Conservation (phyloP, 768 basidiomycete genomes). For the Mrakia blollopis region DNA sequence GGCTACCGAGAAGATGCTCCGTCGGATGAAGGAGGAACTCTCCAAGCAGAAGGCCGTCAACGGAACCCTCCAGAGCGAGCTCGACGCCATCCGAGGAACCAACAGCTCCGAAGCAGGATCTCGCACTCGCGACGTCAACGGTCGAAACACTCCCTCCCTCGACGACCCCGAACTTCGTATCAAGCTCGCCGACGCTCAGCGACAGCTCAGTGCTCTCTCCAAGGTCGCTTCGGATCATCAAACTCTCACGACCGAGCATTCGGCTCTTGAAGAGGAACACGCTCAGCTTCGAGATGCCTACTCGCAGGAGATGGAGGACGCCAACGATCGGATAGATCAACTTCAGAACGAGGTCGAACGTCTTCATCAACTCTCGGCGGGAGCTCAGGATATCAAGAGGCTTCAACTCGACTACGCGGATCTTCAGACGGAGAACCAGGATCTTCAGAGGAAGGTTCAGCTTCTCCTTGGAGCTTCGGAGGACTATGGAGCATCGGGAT, state of each 20-base stretch:
- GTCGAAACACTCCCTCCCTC: slow-evolving; percentile 69
- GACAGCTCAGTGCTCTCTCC: slow-evolving; percentile 65
- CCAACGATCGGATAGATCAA: slow-evolving; percentile 68
- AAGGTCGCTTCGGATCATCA: slow-evolving; percentile 73
- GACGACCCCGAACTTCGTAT: slow-evolving; percentile 64
- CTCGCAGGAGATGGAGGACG: slow-evolving; percentile 69
- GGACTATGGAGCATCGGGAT: not conserved
- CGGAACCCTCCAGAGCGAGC: slow-evolving; percentile 71
- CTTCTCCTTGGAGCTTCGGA: slow-evolving; percentile 60
- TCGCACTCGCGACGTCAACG: slow-evolving; percentile 56
- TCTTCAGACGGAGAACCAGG: slow-evolving; percentile 78
- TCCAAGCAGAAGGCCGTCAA: slow-evolving; percentile 83
- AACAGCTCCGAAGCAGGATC: slow-evolving; percentile 54
- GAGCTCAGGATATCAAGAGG: slow-evolving; percentile 55
- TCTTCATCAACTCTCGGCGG: slow-evolving; percentile 50
- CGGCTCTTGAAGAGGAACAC: slow-evolving; percentile 65
- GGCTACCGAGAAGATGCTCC: slow-evolving; percentile 96
- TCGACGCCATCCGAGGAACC: slow-evolving; percentile 64
- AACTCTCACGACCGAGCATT: slow-evolving; percentile 65
- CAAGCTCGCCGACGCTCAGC: slow-evolving; percentile 71
- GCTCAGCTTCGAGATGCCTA: slow-evolving; percentile 67
- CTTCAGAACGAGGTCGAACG: slow-evolving; percentile 74
- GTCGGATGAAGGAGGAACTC: slow-evolving; percentile 86
- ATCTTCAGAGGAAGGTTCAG: slow-evolving; percentile 85
- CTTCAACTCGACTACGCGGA: slow-evolving; percentile 73